Percentiles rank a stretch among this genome's conserved stretches.
Conservation (phyloP, 2,329 filamentous ascomycete genomes). For the Epichloe sp. region DNA sequence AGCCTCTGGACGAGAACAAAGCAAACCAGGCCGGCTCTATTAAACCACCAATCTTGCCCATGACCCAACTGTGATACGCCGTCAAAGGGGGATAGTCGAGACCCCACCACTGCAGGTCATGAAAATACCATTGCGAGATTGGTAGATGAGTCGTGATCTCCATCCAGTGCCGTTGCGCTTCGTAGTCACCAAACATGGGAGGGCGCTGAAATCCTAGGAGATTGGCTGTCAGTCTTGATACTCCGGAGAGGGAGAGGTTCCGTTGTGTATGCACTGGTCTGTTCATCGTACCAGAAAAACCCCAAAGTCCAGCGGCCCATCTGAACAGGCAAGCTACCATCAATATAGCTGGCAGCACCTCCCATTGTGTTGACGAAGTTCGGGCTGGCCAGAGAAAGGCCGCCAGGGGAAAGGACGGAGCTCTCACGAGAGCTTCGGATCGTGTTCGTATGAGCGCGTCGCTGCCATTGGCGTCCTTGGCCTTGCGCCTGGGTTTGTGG, state of each 20-base stretch:
- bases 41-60: conserved; percentile 69
- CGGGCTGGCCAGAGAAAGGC: conserved; percentile 92
- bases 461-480: conserved; percentile 29
- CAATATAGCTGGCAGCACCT: conserved; percentile 72
- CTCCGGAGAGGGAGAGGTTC: not conserved
- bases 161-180: conserved; percentile 98
- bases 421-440: conserved; percentile 33
- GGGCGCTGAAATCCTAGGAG: conserved; percentile 60
- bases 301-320: conserved; percentile 87
- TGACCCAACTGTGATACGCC: conserved; percentile 94
- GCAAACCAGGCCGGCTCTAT: conserved; percentile 82
- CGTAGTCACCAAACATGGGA: conserved; percentile 93
- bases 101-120: conserved; percentile 95
- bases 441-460: conserved; percentile 19
- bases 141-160: conserved; percentile 84
- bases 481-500: conserved; percentile 47
- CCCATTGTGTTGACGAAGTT: conserved; percentile 78
- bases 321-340: conserved; percentile 87
- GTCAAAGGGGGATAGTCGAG: conserved; percentile 98
- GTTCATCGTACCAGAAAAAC: conserved; percentile 62
- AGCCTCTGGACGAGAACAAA: conserved; percentile 67
- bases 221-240: not conserved
- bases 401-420: conserved; percentile 76
- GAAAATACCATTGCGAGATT: conserved; percentile 92
- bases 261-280: not conserved